Evolutionary conservation across 2,329 filamentous ascomycete species (phyloP).

Genomic region (Raffaelea deltoideospora): DNA sequence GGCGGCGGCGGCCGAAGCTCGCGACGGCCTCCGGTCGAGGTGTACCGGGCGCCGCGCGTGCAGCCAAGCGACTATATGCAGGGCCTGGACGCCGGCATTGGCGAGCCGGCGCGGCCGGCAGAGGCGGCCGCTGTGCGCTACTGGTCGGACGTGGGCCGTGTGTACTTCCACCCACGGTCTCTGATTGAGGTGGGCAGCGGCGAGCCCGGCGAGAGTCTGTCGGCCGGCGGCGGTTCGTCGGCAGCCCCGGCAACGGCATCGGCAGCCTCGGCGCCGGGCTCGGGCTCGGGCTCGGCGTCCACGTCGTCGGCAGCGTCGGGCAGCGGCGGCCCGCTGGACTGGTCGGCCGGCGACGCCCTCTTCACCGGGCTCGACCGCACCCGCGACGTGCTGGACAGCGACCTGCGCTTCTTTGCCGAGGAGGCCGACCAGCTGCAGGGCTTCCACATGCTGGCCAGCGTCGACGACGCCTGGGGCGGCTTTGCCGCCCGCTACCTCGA

Average conservation of each 20-base stretch:
- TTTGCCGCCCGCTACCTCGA: conserved; percentile 63
- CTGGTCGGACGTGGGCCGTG: conserved; percentile 89
- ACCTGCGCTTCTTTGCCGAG: conserved; percentile 75
- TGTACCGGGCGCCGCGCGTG: conserved; percentile 56
- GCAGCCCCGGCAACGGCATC: no score
- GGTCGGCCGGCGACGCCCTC: conserved; percentile 57
- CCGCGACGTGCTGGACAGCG: conserved; percentile 78
- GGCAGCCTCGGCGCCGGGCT: not conserved
- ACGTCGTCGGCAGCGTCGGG: not conserved
- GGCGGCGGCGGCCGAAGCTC: not conserved
- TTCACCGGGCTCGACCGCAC: conserved; percentile 61
- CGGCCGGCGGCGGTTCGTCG: no score
- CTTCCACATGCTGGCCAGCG: conserved; percentile 57
- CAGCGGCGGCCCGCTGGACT: conserved; percentile 21
- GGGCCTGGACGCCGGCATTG: conserved; percentile 56
- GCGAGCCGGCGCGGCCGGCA: conserved; percentile 46
- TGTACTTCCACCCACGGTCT: conserved; percentile 84
- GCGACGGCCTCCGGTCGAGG: conserved; percentile 42
- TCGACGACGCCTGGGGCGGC: conserved; percentile 71
- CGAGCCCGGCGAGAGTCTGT: no score
- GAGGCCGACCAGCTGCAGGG: conserved; percentile 89
- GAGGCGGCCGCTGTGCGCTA: conserved; percentile 67
- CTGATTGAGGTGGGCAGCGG: conserved; percentile 55
- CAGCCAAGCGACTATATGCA: conserved; percentile 61
- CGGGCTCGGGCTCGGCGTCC: not conserved